These are phyloP conservation scores for Fusarium sp. DNA, from an alignment of 2,329 filamentous ascomycete species.

Conservation along the genomic window DNA sequence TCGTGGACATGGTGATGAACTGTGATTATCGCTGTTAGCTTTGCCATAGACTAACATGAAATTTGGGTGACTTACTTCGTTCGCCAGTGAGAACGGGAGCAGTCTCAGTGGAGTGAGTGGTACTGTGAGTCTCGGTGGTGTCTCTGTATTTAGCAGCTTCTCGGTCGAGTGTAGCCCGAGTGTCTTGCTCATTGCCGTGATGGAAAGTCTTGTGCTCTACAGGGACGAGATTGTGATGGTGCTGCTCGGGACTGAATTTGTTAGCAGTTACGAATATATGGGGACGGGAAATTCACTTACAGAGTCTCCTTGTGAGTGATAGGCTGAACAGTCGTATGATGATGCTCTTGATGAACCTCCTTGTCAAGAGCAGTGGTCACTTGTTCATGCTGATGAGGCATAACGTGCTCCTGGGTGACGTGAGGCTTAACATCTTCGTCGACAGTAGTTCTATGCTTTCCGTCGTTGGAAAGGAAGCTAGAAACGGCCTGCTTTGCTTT, in stretches of 20 bases:
- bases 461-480: slow-evolving; percentile 68
- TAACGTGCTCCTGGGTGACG: slow-evolving; percentile 68
- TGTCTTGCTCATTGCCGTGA: slow-evolving; percentile 64
- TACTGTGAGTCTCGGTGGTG: slow-evolving; percentile 41
- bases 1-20: slow-evolving; percentile 65
- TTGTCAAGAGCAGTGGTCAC: slow-evolving; percentile 70
- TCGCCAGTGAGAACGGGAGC: slow-evolving; percentile 44
- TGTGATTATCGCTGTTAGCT: not conserved
- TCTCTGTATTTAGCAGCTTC: slow-evolving; percentile 55
- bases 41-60: not conserved
- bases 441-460: slow-evolving; percentile 75
- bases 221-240: slow-evolving; percentile 65
- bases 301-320: slow-evolving; percentile 53
- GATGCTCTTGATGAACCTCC: slow-evolving; percentile 77
- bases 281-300: slow-evolving; percentile 49
- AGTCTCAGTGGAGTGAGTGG: slow-evolving; percentile 40
- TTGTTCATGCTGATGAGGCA: slow-evolving; percentile 69
- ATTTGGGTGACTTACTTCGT: slow-evolving; percentile 19
- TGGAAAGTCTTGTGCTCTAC: slow-evolving; percentile 70
- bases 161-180: slow-evolving; percentile 56
- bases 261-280: not conserved
- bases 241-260: slow-evolving; percentile 63
- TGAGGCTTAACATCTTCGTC: slow-evolving; percentile 70
- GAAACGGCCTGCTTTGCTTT: slow-evolving; percentile 70
- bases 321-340: slow-evolving; percentile 76